phyloP scores from a whole-genome alignment of 164 flowering plant genomes.

The Nymphaea thermarum region DNA sequence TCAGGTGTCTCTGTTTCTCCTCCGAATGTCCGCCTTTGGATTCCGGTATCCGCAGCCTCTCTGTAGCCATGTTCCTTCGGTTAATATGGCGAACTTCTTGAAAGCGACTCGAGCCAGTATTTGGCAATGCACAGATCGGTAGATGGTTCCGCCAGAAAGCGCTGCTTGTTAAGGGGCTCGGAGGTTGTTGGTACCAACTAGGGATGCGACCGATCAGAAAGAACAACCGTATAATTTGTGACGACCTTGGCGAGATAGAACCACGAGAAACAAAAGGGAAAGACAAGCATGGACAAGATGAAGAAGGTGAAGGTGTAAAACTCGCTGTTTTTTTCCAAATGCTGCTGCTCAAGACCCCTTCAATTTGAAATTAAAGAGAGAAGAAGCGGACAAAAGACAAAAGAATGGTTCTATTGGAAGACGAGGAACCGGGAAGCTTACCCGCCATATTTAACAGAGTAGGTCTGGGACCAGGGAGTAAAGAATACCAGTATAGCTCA shows the following conservation, averaged over 20 bases:
- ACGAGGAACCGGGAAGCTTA: background rate
- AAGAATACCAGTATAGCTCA: background rate
- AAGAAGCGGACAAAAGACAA: background rate
- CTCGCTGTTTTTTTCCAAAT: background rate
- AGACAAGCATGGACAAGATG: too few relatives aligned
- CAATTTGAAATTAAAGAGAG: background rate
- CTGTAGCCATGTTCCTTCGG: too few relatives aligned
- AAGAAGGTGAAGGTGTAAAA: too few relatives aligned
- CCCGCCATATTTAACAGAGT: background rate
- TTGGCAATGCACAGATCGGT: background rate
- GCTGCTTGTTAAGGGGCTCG: background rate
- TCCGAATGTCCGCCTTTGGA: background rate
- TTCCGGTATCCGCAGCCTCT: too few relatives aligned
- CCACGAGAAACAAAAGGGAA: too few relatives aligned
- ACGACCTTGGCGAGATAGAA: too few relatives aligned
- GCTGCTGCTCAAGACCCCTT: background rate
- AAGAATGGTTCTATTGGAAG: background rate
- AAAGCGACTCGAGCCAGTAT: background rate
- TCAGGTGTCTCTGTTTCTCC: constrained; percentile 11
- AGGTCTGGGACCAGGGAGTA: too few relatives aligned
- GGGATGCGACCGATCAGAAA: background rate
- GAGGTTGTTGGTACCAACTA: background rate
- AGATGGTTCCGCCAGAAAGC: background rate
- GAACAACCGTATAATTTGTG: too few relatives aligned
- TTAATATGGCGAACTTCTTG: background rate